phyloP scores from a whole-genome alignment of 768 basidiomycete genomes.

The Suillus subalutaceus region DNA sequence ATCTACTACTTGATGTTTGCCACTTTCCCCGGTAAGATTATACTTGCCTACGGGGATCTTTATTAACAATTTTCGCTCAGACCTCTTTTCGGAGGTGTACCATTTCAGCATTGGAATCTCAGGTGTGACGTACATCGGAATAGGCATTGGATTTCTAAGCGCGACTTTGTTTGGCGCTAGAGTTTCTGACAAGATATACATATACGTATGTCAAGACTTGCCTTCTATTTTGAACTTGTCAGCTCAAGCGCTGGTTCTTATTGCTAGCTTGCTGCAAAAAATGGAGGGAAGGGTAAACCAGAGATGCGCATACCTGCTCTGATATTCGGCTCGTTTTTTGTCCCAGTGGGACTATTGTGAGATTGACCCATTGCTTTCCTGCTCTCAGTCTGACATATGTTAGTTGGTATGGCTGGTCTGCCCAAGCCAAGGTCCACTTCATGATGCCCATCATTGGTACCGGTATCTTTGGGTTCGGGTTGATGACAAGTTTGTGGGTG shows the following conservation, averaged over 20 bases:
- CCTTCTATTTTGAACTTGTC: neutral
- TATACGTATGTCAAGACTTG: conserved; percentile 39
- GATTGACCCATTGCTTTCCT: conserved; percentile 25
- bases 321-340: conserved; percentile 69
- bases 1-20: conserved; percentile 77
- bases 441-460: conserved; percentile 75
- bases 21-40: conserved; percentile 59
- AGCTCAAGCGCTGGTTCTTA: neutral
- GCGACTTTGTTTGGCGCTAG: conserved; percentile 53
- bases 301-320: conserved; percentile 78
- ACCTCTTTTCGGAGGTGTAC: conserved; percentile 50
- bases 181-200: conserved; percentile 49
- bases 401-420: conserved; percentile 88
- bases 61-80: conserved; percentile 23
- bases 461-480: conserved; percentile 59
- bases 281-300: conserved; percentile 67
- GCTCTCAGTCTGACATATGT: conserved; percentile 6
- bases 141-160: conserved; percentile 56
- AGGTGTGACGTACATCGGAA: conserved; percentile 56
- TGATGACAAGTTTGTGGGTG: conserved; percentile 64
- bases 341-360: conserved; percentile 73
- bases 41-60: conserved; percentile 6
- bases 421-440: conserved; percentile 66
- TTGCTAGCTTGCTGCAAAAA: conserved; percentile 50
- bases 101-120: conserved; percentile 53